Evolutionary conservation across 768 basidiomycete genomes (phyloP), one percentile per base, ranked within the genome.

Genomic region (Hygrophorus pudorinus): DNA sequence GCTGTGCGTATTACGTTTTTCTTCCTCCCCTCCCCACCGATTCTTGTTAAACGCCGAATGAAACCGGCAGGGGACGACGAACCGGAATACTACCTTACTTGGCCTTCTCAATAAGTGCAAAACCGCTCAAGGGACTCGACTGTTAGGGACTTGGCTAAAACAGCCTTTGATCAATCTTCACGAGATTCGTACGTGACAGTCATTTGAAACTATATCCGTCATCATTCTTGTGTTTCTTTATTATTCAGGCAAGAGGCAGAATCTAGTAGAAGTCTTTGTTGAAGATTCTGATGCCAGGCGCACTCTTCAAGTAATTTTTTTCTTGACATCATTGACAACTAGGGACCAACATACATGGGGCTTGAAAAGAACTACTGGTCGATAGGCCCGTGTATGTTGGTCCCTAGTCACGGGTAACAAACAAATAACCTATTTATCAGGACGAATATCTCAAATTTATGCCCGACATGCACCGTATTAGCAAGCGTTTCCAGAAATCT

Each of bases 21-120:
- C 42, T n/a, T n/a, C n/a, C n/a, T n/a, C n/a, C n/a, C n/a, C n/a
- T n/a, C n/a, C n/a, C n/a, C n/a, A n/a, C n/a, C n/a, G n/a, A n/a
- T n/a, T n/a, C n/a, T 32, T 42, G 11, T 18, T 39, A 24, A n/a
- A n/a, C n/a, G 17, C 12, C 12, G 14, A 12, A 13, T n/a, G 4
- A 13, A 14, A 20, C 12, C 17, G 2, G 33, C 46, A 81, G 76
- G 75, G 72, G 33, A 74, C 73, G 5, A 67, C 76, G 1, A 80
- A 78, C 42, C 84, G 87, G 56, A 92, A 85, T 50, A 87, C 85
- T 24, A 93, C 89, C 3, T 60, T 99, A 4, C 79, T 92, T 43
- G 92, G 92, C 1, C 66, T 96, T 6, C 64, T 99, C 46, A 96
- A 98, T 60, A 87, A 86, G 53, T 96, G 94, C 68, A 96, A 96